Conservation (phyloP, 1,284 basidiomycete species). For the Macrocystidia cucumis region DNA sequence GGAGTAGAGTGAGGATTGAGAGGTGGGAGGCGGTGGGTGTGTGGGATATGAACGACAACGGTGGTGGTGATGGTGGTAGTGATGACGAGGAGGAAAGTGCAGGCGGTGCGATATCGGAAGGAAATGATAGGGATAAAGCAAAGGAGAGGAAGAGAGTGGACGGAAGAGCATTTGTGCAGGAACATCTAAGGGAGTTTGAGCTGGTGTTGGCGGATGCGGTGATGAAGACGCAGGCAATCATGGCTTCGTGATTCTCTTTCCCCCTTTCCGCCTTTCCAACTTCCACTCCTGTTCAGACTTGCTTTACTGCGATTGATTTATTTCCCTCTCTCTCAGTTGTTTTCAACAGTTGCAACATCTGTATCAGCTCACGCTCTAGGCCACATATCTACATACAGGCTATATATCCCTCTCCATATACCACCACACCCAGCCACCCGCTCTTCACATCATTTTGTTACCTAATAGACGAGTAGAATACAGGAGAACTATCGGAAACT, state of each 20-base stretch:
- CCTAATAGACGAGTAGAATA: no score
- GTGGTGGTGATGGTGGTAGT: no score
- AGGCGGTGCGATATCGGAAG: conserved; percentile 19
- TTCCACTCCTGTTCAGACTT: conserved; percentile 4
- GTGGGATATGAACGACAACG: no score
- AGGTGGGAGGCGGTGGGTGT: conserved; percentile 77
- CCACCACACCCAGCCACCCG: no score
- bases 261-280: conserved; percentile 4
- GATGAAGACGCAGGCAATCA: conserved; percentile 67
- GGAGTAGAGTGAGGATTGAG: conserved; percentile 65
- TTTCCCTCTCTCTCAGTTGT: not conserved
- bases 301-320: not conserved
- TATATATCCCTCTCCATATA: not conserved
- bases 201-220: conserved; percentile 61
- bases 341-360: not conserved
- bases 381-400: not conserved
- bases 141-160: conserved; percentile 39
- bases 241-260: conserved; percentile 40
- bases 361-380: not conserved
- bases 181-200: conserved; percentile 69
- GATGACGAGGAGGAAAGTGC: conserved; percentile 28
- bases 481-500: no score
- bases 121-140: conserved; percentile 20
- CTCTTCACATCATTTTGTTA: no score
- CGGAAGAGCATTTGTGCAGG: conserved; percentile 61